A percentile compares a stretch with the other conserved stretches of the same genome.
These are phyloP conservation scores for Cyathus striatus DNA, from an alignment of 768 basidiomycete genomes.

Conservation along the genomic window DNA sequence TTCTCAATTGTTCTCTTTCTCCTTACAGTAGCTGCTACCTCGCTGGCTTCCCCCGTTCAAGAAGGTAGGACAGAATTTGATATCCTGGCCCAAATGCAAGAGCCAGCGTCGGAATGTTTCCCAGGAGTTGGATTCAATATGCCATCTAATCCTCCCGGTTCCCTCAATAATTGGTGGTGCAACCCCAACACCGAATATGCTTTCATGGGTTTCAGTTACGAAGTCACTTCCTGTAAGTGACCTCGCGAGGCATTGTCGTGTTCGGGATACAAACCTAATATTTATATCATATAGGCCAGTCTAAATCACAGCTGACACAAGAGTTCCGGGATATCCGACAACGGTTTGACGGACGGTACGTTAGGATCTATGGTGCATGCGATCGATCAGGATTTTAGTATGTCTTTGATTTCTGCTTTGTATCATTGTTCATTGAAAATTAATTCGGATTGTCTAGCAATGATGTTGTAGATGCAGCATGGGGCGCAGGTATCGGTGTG, in stretches of 20 bases:
- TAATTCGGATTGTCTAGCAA: constrained; percentile 24
- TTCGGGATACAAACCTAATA: neutral
- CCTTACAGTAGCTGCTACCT: too few species aligned
- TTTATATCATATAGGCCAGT: constrained; percentile 46
- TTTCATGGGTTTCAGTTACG: constrained; percentile 76
- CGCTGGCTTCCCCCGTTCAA: too few species aligned
- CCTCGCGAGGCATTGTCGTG: neutral
- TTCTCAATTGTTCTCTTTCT: too few species aligned
- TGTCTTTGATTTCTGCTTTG: constrained; percentile 9
- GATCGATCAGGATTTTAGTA: constrained; percentile 43
- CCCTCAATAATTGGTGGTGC: constrained; percentile 61
- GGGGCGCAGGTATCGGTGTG: constrained; percentile 62
- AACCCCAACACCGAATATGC: constrained; percentile 58
- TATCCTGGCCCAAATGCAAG: too few species aligned
- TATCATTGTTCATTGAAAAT: neutral
- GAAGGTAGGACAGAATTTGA: too few species aligned
- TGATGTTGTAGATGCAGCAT: constrained; percentile 63
- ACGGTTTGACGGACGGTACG: constrained; percentile 59
- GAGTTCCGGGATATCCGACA: constrained; percentile 60
- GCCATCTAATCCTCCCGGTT: constrained; percentile 43
- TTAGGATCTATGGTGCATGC: constrained; percentile 51
- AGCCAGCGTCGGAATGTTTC: constrained; percentile 30
- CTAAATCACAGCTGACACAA: constrained; percentile 35
- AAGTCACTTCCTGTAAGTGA: constrained; percentile 54
- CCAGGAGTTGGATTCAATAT: constrained; percentile 44